Conservation (phyloP, 441 rosid genomes). For the Populus hybrid region DNA sequence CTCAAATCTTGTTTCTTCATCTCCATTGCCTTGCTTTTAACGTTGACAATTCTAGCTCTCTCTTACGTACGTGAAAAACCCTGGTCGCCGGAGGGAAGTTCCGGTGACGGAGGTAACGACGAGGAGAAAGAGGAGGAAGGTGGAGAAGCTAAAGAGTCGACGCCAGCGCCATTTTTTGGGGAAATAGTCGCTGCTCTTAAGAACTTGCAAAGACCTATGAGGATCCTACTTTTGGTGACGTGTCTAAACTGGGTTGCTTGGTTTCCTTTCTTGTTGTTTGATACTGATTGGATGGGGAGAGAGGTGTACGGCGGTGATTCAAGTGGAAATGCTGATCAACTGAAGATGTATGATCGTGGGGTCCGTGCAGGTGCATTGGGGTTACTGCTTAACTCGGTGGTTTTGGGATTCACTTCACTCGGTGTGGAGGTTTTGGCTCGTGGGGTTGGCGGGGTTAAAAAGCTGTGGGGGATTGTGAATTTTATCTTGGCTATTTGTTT, state of each 20-base stretch:
- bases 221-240: conserved; percentile 75
- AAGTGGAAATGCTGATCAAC: conserved; percentile 20
- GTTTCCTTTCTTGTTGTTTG: conserved; percentile 84
- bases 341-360: conserved; percentile 47
- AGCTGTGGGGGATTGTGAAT: conserved; percentile 73
- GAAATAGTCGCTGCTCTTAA: conserved; percentile 51
- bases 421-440: conserved; percentile 46
- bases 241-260: conserved; percentile 85
- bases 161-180: conserved; percentile 35
- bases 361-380: conserved; percentile 77
- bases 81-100: conserved; percentile 41
- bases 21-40: conserved; percentile 50
- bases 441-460: conserved; percentile 51
- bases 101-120: background rate
- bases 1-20: conserved; percentile 78
- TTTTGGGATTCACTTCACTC: conserved; percentile 50
- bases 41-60: conserved; percentile 40
- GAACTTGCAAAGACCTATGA: conserved; percentile 61
- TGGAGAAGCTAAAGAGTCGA: background rate
- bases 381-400: conserved; percentile 66
- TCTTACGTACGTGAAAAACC: conserved; percentile 50
- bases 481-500: conserved; percentile 51
- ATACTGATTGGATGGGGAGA: conserved; percentile 94
- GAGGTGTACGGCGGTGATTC: conserved; percentile 81
- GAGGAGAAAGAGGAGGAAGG: conserved; percentile 22